Percentiles rank a stretch among this genome's conserved stretches.
Evolutionary conservation across 768 basidiomycete genomes (phyloP).

Genomic region (Kwoniella mangroviensis): DNA sequence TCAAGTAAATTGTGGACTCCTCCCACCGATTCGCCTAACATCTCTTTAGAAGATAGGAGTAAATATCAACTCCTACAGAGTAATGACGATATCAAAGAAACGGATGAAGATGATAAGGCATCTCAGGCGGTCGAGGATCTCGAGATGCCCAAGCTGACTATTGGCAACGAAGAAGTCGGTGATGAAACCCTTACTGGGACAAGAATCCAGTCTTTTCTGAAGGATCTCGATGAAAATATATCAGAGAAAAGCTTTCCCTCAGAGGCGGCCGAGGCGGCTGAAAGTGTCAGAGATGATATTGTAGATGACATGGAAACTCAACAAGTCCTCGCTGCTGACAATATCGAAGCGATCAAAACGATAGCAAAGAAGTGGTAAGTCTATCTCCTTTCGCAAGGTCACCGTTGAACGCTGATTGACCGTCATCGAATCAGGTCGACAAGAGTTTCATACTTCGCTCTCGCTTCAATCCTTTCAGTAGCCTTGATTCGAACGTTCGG

Average conservation of each 20-base stretch:
- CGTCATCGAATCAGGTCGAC: constrained; percentile 1
- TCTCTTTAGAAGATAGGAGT: neutral
- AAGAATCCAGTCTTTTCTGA: constrained; percentile 13
- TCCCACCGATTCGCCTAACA: neutral
- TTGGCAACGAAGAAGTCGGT: neutral
- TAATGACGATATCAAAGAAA: constrained; percentile 10
- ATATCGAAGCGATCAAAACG: constrained; percentile 6
- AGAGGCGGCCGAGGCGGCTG: neutral
- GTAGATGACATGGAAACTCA: constrained; percentile 1
- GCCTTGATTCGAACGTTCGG: constrained; percentile 22
- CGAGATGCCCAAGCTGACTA: constrained; percentile 7
- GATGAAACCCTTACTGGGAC: neutral
- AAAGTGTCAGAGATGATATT: neutral
- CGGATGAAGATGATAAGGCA: neutral
- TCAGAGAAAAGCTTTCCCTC: neutral
- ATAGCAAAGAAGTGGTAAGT: constrained; percentile 22
- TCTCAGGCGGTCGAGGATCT: neutral
- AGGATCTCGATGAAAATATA: neutral
- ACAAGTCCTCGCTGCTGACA: neutral
- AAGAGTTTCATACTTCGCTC: constrained; percentile 22
- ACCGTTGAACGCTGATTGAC: neutral
- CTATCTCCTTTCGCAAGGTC: neutral
- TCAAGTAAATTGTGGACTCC: constrained; percentile 22
- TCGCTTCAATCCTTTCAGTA: constrained; percentile 23
- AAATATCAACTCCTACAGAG: constrained; percentile 16